Base-by-base conservation (phyloP, 1,139 yeast genomes). In the Candida sanyaensis region DNA sequence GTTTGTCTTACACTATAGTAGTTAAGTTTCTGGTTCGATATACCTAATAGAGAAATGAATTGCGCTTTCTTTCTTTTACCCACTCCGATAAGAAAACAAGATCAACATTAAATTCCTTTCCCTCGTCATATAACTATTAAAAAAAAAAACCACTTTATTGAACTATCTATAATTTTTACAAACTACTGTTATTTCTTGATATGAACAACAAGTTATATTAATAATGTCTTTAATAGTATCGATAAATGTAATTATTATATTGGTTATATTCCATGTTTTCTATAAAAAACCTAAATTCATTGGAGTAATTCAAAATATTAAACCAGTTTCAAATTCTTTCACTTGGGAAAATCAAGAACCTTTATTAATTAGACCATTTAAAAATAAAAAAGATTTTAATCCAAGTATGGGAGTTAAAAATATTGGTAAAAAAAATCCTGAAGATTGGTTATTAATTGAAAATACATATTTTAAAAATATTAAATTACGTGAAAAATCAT, bases 321-420 rank as follows among this genome's bases (percentile, higher is more conserved):
- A 37, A 8, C 54, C 66, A 5, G 50, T 61, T 1, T 60, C 60
- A 2, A 44, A 62, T 0, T 62, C 61, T 37, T 81, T 81, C 56
- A 57, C 68, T 3, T 86, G 88, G 86, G 56, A 67, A 17, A 56
- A 56, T 8, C 65, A 68, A 5, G 62, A 68, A 47, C 89, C 84
- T n/a, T 65, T 68, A 48, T 75, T 68, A 43, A 79, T 73, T 62
- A 77, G 89, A 46, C 89, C 90, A 5, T 65, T 65, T 32, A 71
- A 54, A 1, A 69, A 68, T 2, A 72, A 72, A 46, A 62, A 58
- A 37, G 68, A 68, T 55, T 70, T 70, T 54, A 68, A 68, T 38
- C 69, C 73, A 3, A 64, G 69, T n/a, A 67, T 74, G 74, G 75
- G 67, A 1, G 61, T 73, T 29, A 61, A 60, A 32, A 69, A 69